Evolutionary conservation across 1,284 basidiomycete species (phyloP), one percentile per base, ranked within the genome.

Genomic region (Ustilago sp.): DNA sequence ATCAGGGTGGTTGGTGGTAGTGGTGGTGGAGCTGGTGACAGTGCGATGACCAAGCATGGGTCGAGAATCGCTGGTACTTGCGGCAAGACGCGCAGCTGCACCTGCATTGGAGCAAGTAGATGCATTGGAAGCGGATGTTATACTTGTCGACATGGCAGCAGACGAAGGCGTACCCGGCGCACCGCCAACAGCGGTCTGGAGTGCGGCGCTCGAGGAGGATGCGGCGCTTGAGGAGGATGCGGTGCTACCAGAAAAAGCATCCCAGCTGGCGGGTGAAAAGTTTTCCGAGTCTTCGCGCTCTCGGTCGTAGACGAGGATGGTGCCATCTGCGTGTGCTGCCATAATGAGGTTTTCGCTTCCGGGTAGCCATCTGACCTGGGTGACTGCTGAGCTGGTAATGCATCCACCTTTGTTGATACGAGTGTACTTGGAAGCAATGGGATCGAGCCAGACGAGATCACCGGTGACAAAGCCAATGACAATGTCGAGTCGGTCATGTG

Each of bases 391-490:
- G 68, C 88, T 90, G 79, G 92, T 91, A 70, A 95, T 92, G 74
- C 91, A 90, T 17, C 94, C 94, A 86, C 92, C 91, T 86, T 98
- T 98, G 88, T 98, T 98, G 61, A 98, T 88, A 32, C 95, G 93
- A 8, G 90, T 90, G 83, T 98, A 98, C 50, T 93, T 91, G 45
- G 90, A 92, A 55, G 90, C 90, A 82, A 94, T 92, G 55, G 93
- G 93, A 85, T 95, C 94, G 91, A 84, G 35, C 75, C 78, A 79
- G 58, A 99, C 88, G 31, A 99, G 88, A 86, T 99, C 96, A 15
- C 96, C 96, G 0, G 94, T 93, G 74, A 89, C 90, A 84, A 99
- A 98, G 2, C 96, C 96, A 79, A 99, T 92, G 63, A 98, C 89
- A 12, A 98, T 89, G 84, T 99, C 97, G 45, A 98, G 88, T 51